Base-by-base conservation (phyloP, 2,329 filamentous ascomycete genomes). In the Pseudogymnoascus sp. region DNA sequence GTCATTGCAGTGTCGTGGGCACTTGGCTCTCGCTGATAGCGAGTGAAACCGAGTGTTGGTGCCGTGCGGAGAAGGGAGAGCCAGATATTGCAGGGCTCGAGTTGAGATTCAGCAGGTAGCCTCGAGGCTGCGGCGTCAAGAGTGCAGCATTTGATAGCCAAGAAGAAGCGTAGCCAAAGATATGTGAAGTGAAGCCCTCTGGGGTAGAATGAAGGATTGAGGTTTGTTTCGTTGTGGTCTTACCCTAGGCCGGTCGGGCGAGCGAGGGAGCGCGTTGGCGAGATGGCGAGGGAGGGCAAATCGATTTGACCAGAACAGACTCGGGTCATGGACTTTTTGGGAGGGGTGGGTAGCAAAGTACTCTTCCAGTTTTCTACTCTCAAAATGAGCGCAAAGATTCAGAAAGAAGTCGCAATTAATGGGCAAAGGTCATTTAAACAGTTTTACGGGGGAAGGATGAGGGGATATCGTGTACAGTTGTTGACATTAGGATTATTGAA, bases 1-100 rank as follows among this genome's bases (percentile, higher is more conserved):
- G 90, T 93, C 90, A 93, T 93, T 67, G 67, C 70, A 60, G 61
- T 51, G 34, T 61, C 57, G 36, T 41, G 57, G 57, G 57, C 45
- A 51, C 45, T 51, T 4, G 19, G 19, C 23, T 51, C 45, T 51
- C 45, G 45, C 45, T 51, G 45, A 51, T 51, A 51, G 45, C 23
- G 45, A 51, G 45, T 51, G 45, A 51, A 51, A 51, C 45, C 45
- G 45, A 51, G 45, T 28, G 45, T 51, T 51, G 45, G 45, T 51
- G 45, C 45, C 13, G 45, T 51, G 45, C 45, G 45, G 45, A 51
- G 45, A 51, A 51, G 6, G 39, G 23, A 23, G 23, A 51, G 45
- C 45, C 45, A 28, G 45, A 51, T 28, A 28, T 16, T 51, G 14
- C 14, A 28, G 45, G 45, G 45, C 45, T 51, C 45, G 45, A 25